Percentiles rank a stretch among this genome's conserved stretches.
Conservation (phyloP, 169 alveolate genomes). For the Cyclospora cayetanensis region DNA sequence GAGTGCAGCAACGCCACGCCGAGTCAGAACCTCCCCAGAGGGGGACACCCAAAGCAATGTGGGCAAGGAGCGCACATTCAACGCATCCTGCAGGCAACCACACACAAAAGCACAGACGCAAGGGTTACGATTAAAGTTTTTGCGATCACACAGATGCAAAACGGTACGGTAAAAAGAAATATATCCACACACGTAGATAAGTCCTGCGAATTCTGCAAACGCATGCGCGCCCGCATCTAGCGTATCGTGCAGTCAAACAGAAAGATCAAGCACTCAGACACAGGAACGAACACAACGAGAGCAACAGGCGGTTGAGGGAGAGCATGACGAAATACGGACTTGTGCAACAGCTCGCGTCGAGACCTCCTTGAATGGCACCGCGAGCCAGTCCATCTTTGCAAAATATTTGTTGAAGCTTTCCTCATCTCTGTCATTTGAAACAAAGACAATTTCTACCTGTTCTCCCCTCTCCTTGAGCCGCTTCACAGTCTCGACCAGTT, state of each 20-base stretch:
- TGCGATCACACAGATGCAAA: not conserved
- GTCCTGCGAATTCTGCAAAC: not conserved
- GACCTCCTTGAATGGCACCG: slow-evolving; percentile 81
- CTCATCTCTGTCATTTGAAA: slow-evolving; percentile 79
- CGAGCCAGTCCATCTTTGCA: slow-evolving; percentile 79
- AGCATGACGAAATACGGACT: not conserved
- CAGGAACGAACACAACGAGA: too few relatives aligned
- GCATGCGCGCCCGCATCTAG: not conserved
- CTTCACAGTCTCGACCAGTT: slow-evolving; percentile 79
- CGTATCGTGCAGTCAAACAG: not conserved
- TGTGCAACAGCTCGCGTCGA: slow-evolving; percentile 34
- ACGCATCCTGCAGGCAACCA: not conserved
- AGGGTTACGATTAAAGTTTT: not conserved
- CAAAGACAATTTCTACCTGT: slow-evolving; percentile 80
- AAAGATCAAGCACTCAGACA: not conserved
- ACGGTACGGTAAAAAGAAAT: not conserved
- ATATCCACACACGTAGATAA: not conserved
- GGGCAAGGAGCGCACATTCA: slow-evolving; percentile 59
- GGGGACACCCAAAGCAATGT: slow-evolving; percentile 38
- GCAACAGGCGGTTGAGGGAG: too few relatives aligned
- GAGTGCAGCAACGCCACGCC: not conserved
- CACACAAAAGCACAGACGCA: not conserved
- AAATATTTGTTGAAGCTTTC: slow-evolving; percentile 80
- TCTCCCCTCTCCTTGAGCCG: slow-evolving; percentile 62
- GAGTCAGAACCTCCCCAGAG: slow-evolving; percentile 31